Evolutionary conservation across 352 stramenopile genomes (phyloP).

Genomic region (Phytopythium mirpurense): DNA sequence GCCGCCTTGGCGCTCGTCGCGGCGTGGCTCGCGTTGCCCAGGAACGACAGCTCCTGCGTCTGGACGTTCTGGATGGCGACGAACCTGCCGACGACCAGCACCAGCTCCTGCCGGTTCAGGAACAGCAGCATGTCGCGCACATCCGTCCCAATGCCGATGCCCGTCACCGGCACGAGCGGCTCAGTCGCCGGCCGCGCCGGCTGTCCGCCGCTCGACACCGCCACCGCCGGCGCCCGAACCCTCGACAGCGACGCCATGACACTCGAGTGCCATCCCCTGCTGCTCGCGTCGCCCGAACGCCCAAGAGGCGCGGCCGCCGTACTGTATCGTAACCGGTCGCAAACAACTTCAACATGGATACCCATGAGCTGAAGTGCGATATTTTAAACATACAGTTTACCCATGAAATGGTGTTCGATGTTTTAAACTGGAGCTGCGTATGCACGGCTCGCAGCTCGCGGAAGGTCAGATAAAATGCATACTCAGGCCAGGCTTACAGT

Average conservation of each 20-base stretch:
- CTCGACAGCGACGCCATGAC: not conserved
- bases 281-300: too few relatives aligned
- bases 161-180: conserved; percentile 34
- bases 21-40: conserved; percentile 19
- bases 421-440: too few relatives aligned
- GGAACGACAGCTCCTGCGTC: conserved; percentile 49
- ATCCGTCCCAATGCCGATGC: conserved; percentile 41
- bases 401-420: too few relatives aligned
- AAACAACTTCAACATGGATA: too few relatives aligned
- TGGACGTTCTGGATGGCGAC: conserved; percentile 64
- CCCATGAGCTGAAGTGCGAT: too few relatives aligned
- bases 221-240: not conserved
- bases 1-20: not conserved
- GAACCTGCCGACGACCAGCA: conserved; percentile 60
- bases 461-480: too few relatives aligned
- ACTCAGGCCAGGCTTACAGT: too few relatives aligned
- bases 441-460: too few relatives aligned
- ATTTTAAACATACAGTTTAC: too few relatives aligned
- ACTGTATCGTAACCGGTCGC: too few relatives aligned
- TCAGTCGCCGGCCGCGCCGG: conserved; percentile 1
- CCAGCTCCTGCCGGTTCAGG: conserved; percentile 51
- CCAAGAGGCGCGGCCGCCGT: too few relatives aligned
- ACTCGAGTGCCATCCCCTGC: too few relatives aligned
- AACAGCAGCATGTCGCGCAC: conserved; percentile 54
- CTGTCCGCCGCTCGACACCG: not conserved